Base-by-base conservation (phyloP, 306 rosid species). In the Dalbergia cochinchinensis region DNA sequence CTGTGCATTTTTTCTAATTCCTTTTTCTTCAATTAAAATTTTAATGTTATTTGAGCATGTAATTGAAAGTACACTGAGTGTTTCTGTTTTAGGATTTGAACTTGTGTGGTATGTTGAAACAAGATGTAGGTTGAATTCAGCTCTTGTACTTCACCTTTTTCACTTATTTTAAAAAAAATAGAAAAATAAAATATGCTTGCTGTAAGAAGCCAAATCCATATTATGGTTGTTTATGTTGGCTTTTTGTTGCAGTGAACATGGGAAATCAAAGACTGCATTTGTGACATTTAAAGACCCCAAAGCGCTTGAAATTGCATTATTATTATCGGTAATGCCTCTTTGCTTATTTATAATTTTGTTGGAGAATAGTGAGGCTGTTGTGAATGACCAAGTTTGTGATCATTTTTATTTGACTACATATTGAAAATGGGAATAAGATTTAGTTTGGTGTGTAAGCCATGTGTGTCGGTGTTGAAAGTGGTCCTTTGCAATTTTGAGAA, bases 281-380 rank as follows among this genome's bases (percentile, higher is more conserved):
- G 98, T 94, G 65, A 92, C 96, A 83, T 94, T 92, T 83, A 92
- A 87, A 84, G 97, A 94, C 76, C 90, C 97, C 9, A 94, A 85
- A 88, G 98, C 97, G 6, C 97, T 92, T 84, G 98, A 94, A 87
- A 94, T 94, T 60, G 98, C 98, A 8, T 81, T 92, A 22, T 72
- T 89, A 78, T 83, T 94, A 83, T 94, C 96, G 93, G 98, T 94
- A 91, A 77, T 73, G 50, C 59, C 58, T 77, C 86, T 61, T 26
- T 34, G 78, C 53, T 37, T 44, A 78, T 59, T 65, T 54, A 63
- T 62, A 67, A 71, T 71, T 69, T 80, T 88, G 57, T 51, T 26
- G 31, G 31, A 26, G 31, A 26, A 26, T 44, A 61, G 26, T 63
- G 76, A 42, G 54, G 53, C 45, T 22, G 50, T 69, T 60, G 51